Evolutionary conservation across 352 stramenopile genomes (phyloP), one percentile per base, ranked within the genome.

Genomic region (Globisporangium cederbergense): DNA sequence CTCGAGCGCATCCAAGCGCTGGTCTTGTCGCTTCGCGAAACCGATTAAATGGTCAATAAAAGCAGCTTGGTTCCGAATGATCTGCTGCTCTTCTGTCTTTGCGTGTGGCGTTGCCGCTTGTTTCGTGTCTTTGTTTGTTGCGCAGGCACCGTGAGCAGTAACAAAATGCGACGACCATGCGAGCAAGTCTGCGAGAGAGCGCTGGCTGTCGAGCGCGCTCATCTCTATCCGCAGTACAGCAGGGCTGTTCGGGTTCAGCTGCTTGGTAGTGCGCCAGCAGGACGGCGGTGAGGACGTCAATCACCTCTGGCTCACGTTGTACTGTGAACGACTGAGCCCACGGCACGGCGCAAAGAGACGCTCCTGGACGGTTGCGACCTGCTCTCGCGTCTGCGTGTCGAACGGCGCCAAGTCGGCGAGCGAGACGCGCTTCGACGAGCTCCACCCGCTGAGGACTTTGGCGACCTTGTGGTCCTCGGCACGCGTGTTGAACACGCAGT

Each of bases 181-280:
- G 45, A 28, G 18, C n/a, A 14, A 14, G n/a, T 50, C 7, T 28
- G 45, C n/a, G 1, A 50, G 18, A 50, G 45, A 16, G 45, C 5
- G 45, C n/a, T 25, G 45, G 18, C 45, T 22, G 45, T 50, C 5
- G 18, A 50, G 45, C 6, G 16, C 45, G 45, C 45, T 28, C 0
- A 16, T 22, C 18, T 28, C 45, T 28, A 50, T 50, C 5, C 1
- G 45, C 45, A 50, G 45, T 3, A 50, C 43, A 9, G 18, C 14
- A 16, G 43, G 18, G 43, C 43, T 28, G 43, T 50, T 50, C 43
- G 43, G 43, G 43, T 22, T 50, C 2, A 50, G 43, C 43, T 50
- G 43, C 43, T 50, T 50, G 43, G 43, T 50, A 50, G 43, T 50
- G 43, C 43, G 43, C 25, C 43, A 50, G 5, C 18, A 50, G 43